Base-by-base conservation (phyloP, 805 yeast genomes). In the Ogataea methylovora region DNA sequence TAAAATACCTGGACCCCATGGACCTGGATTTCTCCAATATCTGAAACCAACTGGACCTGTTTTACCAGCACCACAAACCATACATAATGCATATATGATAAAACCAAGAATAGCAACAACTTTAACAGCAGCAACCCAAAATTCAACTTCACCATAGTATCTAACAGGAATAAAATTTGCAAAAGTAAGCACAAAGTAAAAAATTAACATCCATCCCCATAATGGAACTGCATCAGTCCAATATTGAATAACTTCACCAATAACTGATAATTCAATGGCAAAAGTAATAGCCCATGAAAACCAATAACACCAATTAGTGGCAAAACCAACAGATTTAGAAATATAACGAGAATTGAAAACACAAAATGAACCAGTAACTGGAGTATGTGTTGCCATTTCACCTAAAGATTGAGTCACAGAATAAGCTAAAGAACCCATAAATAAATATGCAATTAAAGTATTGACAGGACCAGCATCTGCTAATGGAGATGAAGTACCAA, bases 311-410 rank as follows among this genome's bases (percentile, higher is more conserved):
- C 81, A 79, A 34, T 84, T 83, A 39, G 73, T 75, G 21, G 86
- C 77, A 27, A 77, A 81, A 37, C 88, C 90, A 26, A 78, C 54
- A 7, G 87, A 73, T n/a, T 79, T 81, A 5, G 81, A 74, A 21
- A 79, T 54, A 63, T 79, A 81, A 45, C 82, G 63, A 10, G 80
- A 65, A n/a, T 79, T 68, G 51, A 80, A 81, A 30, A 77, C 83
- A 21, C 82, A 72, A 57, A 80, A 79, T 0, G 85, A 77, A 36
- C 78, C 78, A 1, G 76, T 66, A 27, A 78, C 72, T 8, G 88
- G 88, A 13, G 81, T 76, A 43, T 69, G 77, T 8, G 87, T 80
- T 33, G 87, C 86, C 88, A 82, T 79, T 56, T 82, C 90, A 48
- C 87, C 88, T 37, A 82, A 60, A 4, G 81, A 70, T 51, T 80